Evolutionary conservation across 1,284 basidiomycete genomes (phyloP), one percentile per base, ranked within the genome.

Genomic region (Papiliotrema terrestris): DNA sequence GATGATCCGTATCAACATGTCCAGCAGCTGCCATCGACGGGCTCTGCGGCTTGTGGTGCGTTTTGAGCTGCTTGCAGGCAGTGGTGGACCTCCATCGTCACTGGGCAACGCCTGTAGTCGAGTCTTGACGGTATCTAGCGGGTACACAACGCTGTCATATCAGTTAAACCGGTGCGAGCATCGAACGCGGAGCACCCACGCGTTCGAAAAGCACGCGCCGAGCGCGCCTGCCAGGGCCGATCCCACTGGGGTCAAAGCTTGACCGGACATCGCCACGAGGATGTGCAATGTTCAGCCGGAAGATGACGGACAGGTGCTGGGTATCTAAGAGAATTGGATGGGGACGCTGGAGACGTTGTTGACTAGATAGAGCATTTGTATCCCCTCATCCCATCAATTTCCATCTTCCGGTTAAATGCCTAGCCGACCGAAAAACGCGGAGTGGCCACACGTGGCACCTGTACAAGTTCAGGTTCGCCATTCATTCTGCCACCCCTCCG

Each of bases 51-150:
- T 25, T 8, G 15, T 17, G 23, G 19, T 23, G 51, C 19, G 15
- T 32, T 13, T 23, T 3, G 15, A 13, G 11, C 20, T 14, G 3
- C 20, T 19, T 19, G 26, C 11, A 5, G 51, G 35, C 23, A 36
- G 25, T 8, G 36, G 41, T 41, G 8, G 9, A 36, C 37, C 22
- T 20, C 11, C 6, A 13, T 25, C 29, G 29, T 42, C 17, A n/a
- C 6, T 9, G 15, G 62, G 55, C 13, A 68, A 52, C 8, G 91
- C 90, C 74, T 99, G 96, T 62, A 99, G 93, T 45, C 91, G 85
- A 1, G 96, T 98, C 79, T 99, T 99, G 62, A 91, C 89, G 86
- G 80, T 86, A 78, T 99, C 96, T 55, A 99, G 80, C 25, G 96
- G 96, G 75, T 98, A 99, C 20, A 98, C 91, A 57, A 91, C 83